A percentile compares a stretch with the other conserved stretches of the same genome.
Conservation (phyloP, 371 early-diverging fungal genomes). For the Mortierella sp. region DNA sequence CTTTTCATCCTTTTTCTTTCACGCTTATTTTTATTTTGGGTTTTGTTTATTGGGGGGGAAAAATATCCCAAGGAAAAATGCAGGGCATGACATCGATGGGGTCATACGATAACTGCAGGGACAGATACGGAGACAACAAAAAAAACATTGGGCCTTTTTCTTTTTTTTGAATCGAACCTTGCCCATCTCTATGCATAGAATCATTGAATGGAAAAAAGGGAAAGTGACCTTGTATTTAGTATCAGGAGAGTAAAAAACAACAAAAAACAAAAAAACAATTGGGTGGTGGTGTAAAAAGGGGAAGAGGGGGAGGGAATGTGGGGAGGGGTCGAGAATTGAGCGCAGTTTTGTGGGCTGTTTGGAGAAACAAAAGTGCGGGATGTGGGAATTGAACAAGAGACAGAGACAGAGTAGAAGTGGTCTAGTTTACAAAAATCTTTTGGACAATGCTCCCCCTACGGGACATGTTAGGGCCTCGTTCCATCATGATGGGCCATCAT, state of each 20-base stretch:
- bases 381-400: too few relatives aligned
- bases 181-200: conserved; percentile 1
- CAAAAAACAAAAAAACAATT: not conserved
- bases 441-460: not conserved
- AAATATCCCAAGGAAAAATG: too few relatives aligned
- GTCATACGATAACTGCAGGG: too few relatives aligned
- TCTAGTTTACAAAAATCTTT: not conserved
- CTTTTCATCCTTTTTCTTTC: too few relatives aligned
- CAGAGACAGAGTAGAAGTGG: not conserved
- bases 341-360: not conserved
- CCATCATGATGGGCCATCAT: too few relatives aligned
- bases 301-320: conserved; percentile 1
- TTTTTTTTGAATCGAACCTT: not conserved
- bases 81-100: too few relatives aligned
- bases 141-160: not conserved
- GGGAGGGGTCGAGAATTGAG: not conserved
- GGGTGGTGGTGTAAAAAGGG: not conserved
- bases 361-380: not conserved
- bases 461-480: not conserved
- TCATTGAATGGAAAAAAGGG: not conserved
- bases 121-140: not conserved
- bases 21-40: too few relatives aligned
- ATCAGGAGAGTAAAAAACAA: not conserved
- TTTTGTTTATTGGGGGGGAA: too few relatives aligned
- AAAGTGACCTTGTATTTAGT: not conserved